phyloP scores from a whole-genome alignment of 805 yeast species.

The Saccharomycopsis malanga region DNA sequence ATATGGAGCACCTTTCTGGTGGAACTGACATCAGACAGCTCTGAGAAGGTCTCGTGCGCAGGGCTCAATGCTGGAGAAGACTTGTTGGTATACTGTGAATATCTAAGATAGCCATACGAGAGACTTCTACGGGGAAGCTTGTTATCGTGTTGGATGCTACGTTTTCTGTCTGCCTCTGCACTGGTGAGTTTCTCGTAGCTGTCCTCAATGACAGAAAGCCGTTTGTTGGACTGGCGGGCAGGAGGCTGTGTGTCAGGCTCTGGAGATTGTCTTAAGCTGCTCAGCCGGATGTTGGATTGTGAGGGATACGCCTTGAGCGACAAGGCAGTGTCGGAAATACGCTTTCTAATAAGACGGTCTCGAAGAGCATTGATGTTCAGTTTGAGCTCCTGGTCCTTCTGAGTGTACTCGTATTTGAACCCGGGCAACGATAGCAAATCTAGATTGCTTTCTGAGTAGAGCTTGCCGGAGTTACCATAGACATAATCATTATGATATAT shows the following conservation, averaged over 20 bases:
- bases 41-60: constrained; percentile 4
- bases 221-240: constrained; percentile 7
- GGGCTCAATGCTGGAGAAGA: constrained; percentile 1
- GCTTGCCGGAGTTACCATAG: constrained; percentile 6
- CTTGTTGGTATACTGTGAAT: constrained; percentile 20
- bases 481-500: constrained; percentile 1
- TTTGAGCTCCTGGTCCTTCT: constrained; percentile 19
- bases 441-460: constrained; percentile 6
- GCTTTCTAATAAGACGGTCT: constrained; percentile 17
- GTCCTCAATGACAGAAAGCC: constrained; percentile 17
- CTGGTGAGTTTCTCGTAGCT: constrained; percentile 19
- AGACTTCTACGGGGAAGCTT: constrained; percentile 7
- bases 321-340: constrained; percentile 21
- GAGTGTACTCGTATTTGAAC: constrained; percentile 15
- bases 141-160: neutral
- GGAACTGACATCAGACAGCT: neutral
- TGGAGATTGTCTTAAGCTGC: neutral
- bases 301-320: constrained; percentile 17
- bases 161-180: neutral
- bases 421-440: constrained; percentile 17
- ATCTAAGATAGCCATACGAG: constrained; percentile 17
- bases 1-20: constrained; percentile 13
- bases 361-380: constrained; percentile 19
- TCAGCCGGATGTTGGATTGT: neutral
- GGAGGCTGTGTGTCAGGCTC: neutral